Conservation (phyloP, 2,329 filamentous ascomycete genomes). For the Hypocreales sp. region DNA sequence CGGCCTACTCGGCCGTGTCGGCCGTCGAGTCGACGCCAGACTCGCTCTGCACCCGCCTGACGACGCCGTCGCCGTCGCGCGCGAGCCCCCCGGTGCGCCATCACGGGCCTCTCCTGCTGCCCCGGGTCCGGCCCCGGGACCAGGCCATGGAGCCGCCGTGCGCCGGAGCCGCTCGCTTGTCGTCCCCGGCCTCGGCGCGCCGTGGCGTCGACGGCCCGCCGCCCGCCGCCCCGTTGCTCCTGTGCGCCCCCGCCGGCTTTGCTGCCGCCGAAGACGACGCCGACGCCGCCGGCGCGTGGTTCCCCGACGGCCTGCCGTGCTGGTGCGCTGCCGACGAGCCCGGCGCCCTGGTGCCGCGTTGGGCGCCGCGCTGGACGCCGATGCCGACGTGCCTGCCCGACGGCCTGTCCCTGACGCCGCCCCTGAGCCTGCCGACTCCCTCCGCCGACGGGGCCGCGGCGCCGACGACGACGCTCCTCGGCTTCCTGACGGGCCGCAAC, state of each 20-base stretch:
- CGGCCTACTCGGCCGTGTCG: slow-evolving; percentile 46
- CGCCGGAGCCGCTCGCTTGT: too few species aligned
- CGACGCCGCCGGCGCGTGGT: too few species aligned
- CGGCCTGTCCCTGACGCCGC: too few species aligned
- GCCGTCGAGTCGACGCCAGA: slow-evolving; percentile 39
- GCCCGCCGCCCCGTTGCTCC: slow-evolving; percentile 29
- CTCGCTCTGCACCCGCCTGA: slow-evolving; percentile 51
- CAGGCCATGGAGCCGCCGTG: slow-evolving; percentile 63
- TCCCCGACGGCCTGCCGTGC: too few species aligned
- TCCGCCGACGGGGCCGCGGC: slow-evolving; percentile 23
- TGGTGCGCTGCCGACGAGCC: background rate
- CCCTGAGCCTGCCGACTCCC: slow-evolving; percentile 22
- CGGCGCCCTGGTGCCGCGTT: slow-evolving; percentile 25
- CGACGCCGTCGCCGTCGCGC: slow-evolving; percentile 50
- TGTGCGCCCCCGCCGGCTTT: slow-evolving; percentile 50
- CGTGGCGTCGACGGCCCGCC: too few species aligned
- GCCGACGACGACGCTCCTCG: slow-evolving; percentile 50
- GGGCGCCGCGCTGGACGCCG: too few species aligned
- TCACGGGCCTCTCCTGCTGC: slow-evolving; percentile 65
- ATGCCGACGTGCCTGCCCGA: too few species aligned
- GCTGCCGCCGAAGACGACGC: slow-evolving; percentile 13
- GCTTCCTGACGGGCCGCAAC: slow-evolving; percentile 66
- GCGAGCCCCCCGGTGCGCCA: slow-evolving; percentile 57
- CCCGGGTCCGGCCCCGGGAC: slow-evolving; percentile 77
- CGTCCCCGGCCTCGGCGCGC: slow-evolving; percentile 6